Conservation (phyloP, 257 asterid species). For the Rhazya stricta region DNA sequence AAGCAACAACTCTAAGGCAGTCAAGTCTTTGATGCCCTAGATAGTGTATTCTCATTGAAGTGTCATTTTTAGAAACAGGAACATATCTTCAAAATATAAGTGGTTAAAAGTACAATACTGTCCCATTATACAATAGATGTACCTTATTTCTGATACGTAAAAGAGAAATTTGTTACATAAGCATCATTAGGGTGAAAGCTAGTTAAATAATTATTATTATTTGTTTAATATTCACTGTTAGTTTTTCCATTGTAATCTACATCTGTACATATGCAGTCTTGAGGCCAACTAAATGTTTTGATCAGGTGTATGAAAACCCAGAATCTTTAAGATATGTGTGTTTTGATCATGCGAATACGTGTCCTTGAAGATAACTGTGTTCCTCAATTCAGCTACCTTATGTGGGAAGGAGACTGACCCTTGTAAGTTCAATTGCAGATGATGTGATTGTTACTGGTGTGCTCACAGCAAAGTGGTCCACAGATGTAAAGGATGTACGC, state of each 20-base stretch:
- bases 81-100: neutral
- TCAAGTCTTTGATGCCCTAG: neutral
- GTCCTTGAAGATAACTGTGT: neutral
- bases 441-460: slow-evolving; percentile 92
- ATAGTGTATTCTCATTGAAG: neutral
- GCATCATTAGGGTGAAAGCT: neutral
- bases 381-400: neutral
- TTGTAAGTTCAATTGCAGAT: slow-evolving; percentile 48
- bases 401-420: slow-evolving; percentile 11
- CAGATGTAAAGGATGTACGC: slow-evolving; percentile 78
- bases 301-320: neutral
- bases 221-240: neutral
- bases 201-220: neutral
- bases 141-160: neutral
- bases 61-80: neutral
- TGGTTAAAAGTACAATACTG: neutral
- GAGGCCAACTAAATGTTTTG: neutral
- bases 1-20: neutral
- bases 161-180: neutral
- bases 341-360: neutral
- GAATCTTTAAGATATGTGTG: no score
- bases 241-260: neutral
- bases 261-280: neutral
- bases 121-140: neutral
- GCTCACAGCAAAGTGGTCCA: slow-evolving; percentile 86